A percentile compares a stretch with the other conserved stretches of the same genome.
These are phyloP conservation scores for Cystobasidium sp. DNA, from an alignment of 1,284 basidiomycete genomes.

Conservation along the genomic window DNA sequence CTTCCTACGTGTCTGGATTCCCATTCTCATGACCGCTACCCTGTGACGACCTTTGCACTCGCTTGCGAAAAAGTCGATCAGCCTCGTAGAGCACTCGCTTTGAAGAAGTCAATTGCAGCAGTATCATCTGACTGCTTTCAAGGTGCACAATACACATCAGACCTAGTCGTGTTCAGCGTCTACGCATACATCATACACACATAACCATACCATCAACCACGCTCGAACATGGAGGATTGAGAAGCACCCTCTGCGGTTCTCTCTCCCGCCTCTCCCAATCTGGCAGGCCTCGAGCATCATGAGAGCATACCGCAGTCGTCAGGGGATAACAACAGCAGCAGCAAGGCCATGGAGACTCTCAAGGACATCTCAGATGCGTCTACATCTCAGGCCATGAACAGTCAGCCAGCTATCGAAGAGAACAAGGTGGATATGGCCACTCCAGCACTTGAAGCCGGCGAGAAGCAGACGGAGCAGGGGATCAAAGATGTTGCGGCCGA, in stretches of 20 bases:
- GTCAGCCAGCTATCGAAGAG: neutral
- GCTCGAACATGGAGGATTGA: no score
- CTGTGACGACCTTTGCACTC: neutral
- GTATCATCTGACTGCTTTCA: no score
- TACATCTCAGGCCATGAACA: neutral
- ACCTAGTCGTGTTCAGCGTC: no score
- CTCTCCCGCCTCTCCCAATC: slow-evolving; percentile 2
- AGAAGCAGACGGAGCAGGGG: slow-evolving; percentile 5
- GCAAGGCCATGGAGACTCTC: neutral
- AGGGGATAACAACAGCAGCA: slow-evolving; percentile 13
- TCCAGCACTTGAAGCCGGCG: slow-evolving; percentile 4
- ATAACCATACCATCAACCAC: no score
- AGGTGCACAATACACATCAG: no score
- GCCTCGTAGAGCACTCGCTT: neutral
- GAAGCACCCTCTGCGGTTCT: no score
- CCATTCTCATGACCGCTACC: neutral
- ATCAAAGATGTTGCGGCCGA: neutral
- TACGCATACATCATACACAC: no score
- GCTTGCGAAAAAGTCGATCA: slow-evolving; percentile 23
- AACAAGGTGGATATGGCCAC: neutral
- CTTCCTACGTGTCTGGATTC: no score
- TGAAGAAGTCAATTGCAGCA: neutral
- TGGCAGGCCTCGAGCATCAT: slow-evolving; percentile 11
- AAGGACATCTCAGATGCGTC: neutral
- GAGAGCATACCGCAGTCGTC: slow-evolving; percentile 10